Evolutionary conservation across 164 flowering plant genomes (phyloP).

Genomic region (Annona cherimola): DNA sequence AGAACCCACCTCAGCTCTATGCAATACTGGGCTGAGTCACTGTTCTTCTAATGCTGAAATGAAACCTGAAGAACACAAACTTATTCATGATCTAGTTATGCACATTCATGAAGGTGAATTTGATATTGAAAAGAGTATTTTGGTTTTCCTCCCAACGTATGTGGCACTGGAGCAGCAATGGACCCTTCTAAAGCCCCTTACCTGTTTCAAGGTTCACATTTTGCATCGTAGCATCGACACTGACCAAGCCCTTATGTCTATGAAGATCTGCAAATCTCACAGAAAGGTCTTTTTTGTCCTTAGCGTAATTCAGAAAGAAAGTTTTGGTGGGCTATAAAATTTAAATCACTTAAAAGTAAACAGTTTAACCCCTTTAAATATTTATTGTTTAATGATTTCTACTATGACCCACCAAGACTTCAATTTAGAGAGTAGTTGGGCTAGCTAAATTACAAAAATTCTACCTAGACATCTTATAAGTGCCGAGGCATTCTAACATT

Average conservation of each 20-base stretch:
- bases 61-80: slow-evolving; percentile 60
- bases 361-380: too few species aligned
- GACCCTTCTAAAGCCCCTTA: slow-evolving; percentile 48
- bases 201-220: slow-evolving; percentile 71
- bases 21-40: slow-evolving; percentile 45
- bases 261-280: slow-evolving; percentile 78
- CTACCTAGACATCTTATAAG: too few species aligned
- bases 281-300: slow-evolving; percentile 53
- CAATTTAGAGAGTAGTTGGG: too few species aligned
- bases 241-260: slow-evolving; percentile 76
- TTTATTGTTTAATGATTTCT: too few species aligned
- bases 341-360: too few species aligned
- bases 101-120: slow-evolving; percentile 78
- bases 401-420: too few species aligned
- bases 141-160: slow-evolving; percentile 95
- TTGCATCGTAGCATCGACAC: slow-evolving; percentile 91
- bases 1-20: slow-evolving; percentile 33
- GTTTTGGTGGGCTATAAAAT: too few species aligned
- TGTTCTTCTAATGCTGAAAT: slow-evolving; percentile 43
- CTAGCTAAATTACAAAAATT: too few species aligned
- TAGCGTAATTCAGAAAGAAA: background rate
- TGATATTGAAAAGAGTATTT: slow-evolving; percentile 84
- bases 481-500: too few species aligned
- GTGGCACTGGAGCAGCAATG: slow-evolving; percentile 78
- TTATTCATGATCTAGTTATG: slow-evolving; percentile 74